Evolutionary conservation across 2,329 filamentous ascomycete species (phyloP), one percentile per base, ranked within the genome.

Genomic region (Penicillium sp.): DNA sequence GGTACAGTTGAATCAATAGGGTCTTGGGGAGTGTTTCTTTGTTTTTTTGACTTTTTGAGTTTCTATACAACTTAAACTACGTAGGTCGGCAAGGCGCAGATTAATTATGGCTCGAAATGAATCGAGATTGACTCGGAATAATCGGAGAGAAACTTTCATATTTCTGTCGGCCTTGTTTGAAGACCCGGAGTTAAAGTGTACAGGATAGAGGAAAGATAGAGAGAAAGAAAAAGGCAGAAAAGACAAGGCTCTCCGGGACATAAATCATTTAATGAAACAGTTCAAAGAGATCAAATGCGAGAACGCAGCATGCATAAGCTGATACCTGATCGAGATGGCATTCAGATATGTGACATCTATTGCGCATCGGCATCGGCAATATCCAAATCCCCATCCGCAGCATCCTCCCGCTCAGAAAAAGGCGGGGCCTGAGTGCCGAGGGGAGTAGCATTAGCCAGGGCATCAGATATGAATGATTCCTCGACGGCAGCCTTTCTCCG

Each of bases 401-500:
- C 57, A 5, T 53, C 58, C 21, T 61, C 60, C 15, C 50, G 56
- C 43, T 46, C 51, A 55, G 72, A 73, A 39, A 72, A 70, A 33
- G 66, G 29, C 25, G 53, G 53, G 5, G 53, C 47, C 23, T 50
- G 64, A 5, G 75, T 78, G 5, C 75, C 75, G 31, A 77, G 65
- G 2, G 76, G 76, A 19, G 72, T 75, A 11, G 82, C 79, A 58
- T 77, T 75, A 4, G 81, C 76, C 50, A 83, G 78, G 19, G 79
- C 78, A 65, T 86, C 85, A 11, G 79, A 78, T 19, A 87, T 82
- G 58, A 85, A 82, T 0, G 89, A 84, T 75, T 97, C 92, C 77
- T 97, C 92, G 15, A 97, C 90, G 3, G 90, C 90, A 15, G 85
- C 84, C 75, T 91, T 89, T 43, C 94, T 82, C 67, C 87, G 80